phyloP scores from a whole-genome alignment of 2,329 filamentous ascomycete genomes.

The Alternaria longipes region DNA sequence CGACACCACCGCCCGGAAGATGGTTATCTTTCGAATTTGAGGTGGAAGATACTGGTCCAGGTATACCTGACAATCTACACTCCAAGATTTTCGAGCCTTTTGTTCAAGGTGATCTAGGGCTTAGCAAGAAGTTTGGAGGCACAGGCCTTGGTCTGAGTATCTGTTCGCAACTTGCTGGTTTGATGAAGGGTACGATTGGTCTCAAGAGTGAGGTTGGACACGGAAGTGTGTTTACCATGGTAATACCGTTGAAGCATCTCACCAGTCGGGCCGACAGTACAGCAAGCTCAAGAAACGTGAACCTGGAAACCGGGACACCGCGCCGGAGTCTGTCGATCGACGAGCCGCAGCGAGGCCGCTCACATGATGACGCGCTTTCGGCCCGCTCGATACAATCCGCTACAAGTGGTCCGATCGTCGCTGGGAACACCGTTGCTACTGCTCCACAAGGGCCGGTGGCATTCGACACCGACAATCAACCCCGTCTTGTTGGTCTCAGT shows the following conservation, averaged over 20 bases:
- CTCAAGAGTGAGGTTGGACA: constrained; percentile 75
- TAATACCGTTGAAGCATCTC: constrained; percentile 80
- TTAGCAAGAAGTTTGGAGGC: constrained; percentile 90
- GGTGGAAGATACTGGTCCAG: constrained; percentile 86
- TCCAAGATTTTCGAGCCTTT: constrained; percentile 92
- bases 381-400: constrained; percentile 45
- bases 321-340: constrained; percentile 43
- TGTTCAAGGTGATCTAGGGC: constrained; percentile 86
- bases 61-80: constrained; percentile 80
- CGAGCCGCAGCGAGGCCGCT: constrained; percentile 28
- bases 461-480: constrained; percentile 70
- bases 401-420: constrained; percentile 31
- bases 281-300: constrained; percentile 49
- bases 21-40: constrained; percentile 85
- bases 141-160: constrained; percentile 90
- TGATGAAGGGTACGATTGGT: constrained; percentile 82
- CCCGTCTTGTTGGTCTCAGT: constrained; percentile 82
- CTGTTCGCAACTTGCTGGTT: constrained; percentile 81
- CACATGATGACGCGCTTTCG: constrained; percentile 45
- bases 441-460: constrained; percentile 44
- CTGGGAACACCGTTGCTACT: constrained; percentile 21
- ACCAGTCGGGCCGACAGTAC: constrained; percentile 70
- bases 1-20: constrained; percentile 66
- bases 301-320: constrained; percentile 34
- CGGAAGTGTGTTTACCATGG: constrained; percentile 84